Conservation (phyloP, 1,139 yeast species). For the Saccharomyces hybrid region DNA sequence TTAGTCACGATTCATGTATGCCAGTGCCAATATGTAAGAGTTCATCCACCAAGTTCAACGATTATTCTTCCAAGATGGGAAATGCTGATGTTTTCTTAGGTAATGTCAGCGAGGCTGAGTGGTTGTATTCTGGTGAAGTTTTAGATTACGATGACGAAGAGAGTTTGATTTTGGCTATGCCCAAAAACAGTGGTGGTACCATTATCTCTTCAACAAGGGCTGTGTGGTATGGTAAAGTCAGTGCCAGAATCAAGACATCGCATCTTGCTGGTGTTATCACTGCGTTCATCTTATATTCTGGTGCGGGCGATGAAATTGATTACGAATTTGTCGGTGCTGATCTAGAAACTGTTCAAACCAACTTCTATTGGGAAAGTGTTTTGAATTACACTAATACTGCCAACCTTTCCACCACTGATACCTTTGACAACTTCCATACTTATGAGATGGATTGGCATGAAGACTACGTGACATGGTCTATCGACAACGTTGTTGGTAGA, state of each 20-base stretch:
- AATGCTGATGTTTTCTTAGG: slow-evolving; percentile 49
- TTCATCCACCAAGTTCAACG: slow-evolving; percentile 34
- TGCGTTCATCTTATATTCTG: slow-evolving; percentile 78
- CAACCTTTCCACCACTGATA: slow-evolving; percentile 41
- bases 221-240: slow-evolving; percentile 81
- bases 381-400: slow-evolving; percentile 57
- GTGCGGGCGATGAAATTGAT: slow-evolving; percentile 86
- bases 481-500: slow-evolving; percentile 67
- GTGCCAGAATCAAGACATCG: slow-evolving; percentile 64
- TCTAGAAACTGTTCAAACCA: slow-evolving; percentile 58
- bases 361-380: slow-evolving; percentile 69
- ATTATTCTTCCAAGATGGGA: slow-evolving; percentile 31
- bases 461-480: slow-evolving; percentile 61
- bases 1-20: slow-evolving; percentile 47
- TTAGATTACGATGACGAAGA: slow-evolving; percentile 46
- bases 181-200: slow-evolving; percentile 67
- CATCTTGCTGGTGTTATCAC: slow-evolving; percentile 75
- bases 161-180: slow-evolving; percentile 63
- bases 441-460: slow-evolving; percentile 81
- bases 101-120: slow-evolving; percentile 56
- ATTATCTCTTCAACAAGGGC: slow-evolving; percentile 73
- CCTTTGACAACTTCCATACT: slow-evolving; percentile 64
- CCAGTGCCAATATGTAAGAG: slow-evolving; percentile 50
- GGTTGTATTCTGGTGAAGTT: slow-evolving; percentile 69
- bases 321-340: slow-evolving; percentile 76